A percentile compares a stretch with the other conserved stretches of the same genome.
Evolutionary conservation across 2,329 filamentous ascomycete species (phyloP).

Genomic region (Fusarium clavum): DNA sequence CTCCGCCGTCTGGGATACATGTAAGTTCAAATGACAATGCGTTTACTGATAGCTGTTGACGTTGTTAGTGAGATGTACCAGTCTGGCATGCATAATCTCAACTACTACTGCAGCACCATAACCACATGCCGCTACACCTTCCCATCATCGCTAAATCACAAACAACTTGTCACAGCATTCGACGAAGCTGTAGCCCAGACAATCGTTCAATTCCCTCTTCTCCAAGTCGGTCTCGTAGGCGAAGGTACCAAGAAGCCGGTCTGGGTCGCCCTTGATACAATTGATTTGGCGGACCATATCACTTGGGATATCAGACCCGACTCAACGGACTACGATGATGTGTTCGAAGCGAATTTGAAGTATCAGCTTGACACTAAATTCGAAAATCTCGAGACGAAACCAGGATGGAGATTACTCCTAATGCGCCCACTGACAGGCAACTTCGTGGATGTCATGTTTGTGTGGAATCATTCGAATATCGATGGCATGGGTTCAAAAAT

Average conservation of each 20-base stretch:
- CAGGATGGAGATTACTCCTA: conserved; percentile 2
- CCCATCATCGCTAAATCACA: not conserved
- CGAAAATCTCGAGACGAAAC: not conserved
- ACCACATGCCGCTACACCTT: conserved; percentile 4
- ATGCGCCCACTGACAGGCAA: not conserved
- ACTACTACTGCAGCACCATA: conserved; percentile 9
- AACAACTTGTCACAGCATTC: not conserved
- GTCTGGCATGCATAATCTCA: not conserved
- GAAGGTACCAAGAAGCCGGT: conserved; percentile 4
- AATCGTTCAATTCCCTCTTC: not conserved
- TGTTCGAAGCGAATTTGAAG: not conserved
- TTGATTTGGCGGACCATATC: conserved; percentile 12
- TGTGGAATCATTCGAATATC: not conserved
- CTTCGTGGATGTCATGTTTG: conserved; percentile 12
- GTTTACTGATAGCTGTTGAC: not conserved
- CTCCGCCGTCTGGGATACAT: conserved; percentile 9
- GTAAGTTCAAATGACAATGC: not conserved
- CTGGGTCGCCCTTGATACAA: not conserved
- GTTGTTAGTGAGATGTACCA: conserved; percentile 3
- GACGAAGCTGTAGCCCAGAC: conserved; percentile 6
- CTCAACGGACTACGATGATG: not conserved
- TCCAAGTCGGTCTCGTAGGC: not conserved
- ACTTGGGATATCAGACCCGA: not conserved
- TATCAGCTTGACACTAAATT: conserved; percentile 14
- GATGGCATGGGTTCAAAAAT: conserved; percentile 9